These are phyloP conservation scores for Suillus variegatus DNA, from an alignment of 768 basidiomycete species.

Conservation along the genomic window DNA sequence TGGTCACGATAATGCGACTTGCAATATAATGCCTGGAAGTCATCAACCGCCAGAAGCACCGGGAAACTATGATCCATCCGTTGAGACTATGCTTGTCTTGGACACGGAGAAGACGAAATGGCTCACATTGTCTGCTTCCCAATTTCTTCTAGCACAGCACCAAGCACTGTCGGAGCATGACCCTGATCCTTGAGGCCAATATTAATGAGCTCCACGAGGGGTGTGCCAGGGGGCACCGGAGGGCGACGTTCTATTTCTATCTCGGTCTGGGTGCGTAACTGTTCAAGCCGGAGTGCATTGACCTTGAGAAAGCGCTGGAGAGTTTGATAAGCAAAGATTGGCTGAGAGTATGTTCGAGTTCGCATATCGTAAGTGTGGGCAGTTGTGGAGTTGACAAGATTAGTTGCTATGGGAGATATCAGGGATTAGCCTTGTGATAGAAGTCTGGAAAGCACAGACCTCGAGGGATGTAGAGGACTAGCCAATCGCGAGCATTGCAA, in stretches of 20 bases:
- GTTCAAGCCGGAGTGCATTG: slow-evolving; percentile 49
- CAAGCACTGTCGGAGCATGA: slow-evolving; percentile 56
- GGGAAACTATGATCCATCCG: slow-evolving; percentile 52
- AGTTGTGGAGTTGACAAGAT: slow-evolving; percentile 74
- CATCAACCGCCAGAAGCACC: slow-evolving; percentile 84
- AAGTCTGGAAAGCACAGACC: slow-evolving; percentile 41
- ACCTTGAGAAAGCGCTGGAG: slow-evolving; percentile 62
- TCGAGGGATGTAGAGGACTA: slow-evolving; percentile 84
- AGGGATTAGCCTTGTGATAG: not conserved
- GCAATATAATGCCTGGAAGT: slow-evolving; percentile 81
- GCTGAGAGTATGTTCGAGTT: slow-evolving; percentile 78
- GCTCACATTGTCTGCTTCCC: slow-evolving; percentile 65
- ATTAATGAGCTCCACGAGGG: slow-evolving; percentile 55
- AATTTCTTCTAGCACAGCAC: slow-evolving; percentile 60
- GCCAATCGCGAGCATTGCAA: slow-evolving; percentile 64
- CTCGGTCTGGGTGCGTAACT: slow-evolving; percentile 42
- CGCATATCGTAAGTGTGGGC: slow-evolving; percentile 73
- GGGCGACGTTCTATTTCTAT: slow-evolving; percentile 49
- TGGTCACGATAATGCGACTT: slow-evolving; percentile 72
- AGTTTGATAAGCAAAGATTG: slow-evolving; percentile 59
- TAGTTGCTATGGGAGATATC: slow-evolving; percentile 39
- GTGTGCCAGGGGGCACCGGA: slow-evolving; percentile 47
- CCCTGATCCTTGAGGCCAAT: slow-evolving; percentile 55
- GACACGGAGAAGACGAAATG: not conserved
- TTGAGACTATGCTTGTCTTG: not conserved